Evolutionary conservation across 371 early-diverging fungal species (phyloP).

Genomic region (Zychaea mexicana): DNA sequence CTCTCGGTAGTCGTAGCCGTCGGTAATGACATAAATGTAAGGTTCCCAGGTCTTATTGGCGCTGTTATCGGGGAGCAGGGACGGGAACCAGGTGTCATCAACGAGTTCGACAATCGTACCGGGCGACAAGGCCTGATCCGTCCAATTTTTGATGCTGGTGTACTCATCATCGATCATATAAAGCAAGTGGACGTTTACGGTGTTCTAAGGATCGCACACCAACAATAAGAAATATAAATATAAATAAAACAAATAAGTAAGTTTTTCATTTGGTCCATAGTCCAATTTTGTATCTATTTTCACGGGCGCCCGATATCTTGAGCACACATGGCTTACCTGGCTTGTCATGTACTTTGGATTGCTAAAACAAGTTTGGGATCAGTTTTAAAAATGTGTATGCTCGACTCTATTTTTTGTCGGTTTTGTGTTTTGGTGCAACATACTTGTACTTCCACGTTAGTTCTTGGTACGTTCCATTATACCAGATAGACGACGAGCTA

Average conservation of each 20-base stretch:
- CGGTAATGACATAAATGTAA: conserved; percentile 29
- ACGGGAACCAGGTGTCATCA: conserved; percentile 40
- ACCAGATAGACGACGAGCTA: conserved; percentile 27
- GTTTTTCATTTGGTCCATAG: no score
- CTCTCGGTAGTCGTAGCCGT: conserved; percentile 25
- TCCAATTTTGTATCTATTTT: neutral
- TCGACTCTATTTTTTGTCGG: neutral
- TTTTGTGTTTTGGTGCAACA: neutral
- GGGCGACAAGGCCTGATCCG: conserved; percentile 15
- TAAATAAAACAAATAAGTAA: no score
- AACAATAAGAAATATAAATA: neutral
- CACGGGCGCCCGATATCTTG: neutral
- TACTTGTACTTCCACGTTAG: conserved; percentile 54
- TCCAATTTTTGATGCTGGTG: conserved; percentile 27
- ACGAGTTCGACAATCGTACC: conserved; percentile 32
- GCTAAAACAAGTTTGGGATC: conserved; percentile 13
- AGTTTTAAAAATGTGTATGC: neutral
- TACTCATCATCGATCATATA: conserved; percentile 16
- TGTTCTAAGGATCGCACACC: conserved; percentile 16
- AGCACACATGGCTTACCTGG: conserved; percentile 26
- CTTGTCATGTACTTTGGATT: conserved; percentile 25
- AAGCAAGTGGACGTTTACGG: conserved; percentile 32
- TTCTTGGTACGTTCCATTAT: conserved; percentile 39
- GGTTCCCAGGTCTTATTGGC: conserved; percentile 30
- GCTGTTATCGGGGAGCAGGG: conserved; percentile 20